These are phyloP conservation scores for Biscutella laevigata DNA, from an alignment of 441 rosid genomes.

Conservation along the genomic window DNA sequence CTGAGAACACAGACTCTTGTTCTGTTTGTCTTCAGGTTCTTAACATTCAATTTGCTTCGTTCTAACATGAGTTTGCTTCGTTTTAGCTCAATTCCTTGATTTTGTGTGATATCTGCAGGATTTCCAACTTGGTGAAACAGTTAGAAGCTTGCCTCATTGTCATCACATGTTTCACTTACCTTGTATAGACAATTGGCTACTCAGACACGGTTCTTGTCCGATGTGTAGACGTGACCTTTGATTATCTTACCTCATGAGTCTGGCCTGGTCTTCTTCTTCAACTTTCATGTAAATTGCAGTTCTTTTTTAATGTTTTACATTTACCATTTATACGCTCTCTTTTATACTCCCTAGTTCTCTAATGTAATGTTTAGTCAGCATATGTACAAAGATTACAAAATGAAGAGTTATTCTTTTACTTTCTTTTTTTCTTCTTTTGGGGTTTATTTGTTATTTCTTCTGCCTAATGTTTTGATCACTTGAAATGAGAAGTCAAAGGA, in stretches of 20 bases:
- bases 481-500: neutral
- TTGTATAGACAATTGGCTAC: conserved; percentile 92
- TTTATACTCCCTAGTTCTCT: neutral
- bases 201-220: conserved; percentile 84
- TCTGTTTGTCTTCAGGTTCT: conserved; percentile 98
- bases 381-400: conserved; percentile 2
- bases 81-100: neutral
- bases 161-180: conserved; percentile 90
- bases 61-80: neutral
- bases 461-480: neutral
- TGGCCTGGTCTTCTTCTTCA: neutral
- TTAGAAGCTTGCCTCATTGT: conserved; percentile 81
- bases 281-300: conserved; percentile 17
- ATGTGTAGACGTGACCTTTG: conserved; percentile 80
- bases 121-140: conserved; percentile 75
- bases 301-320: conserved; percentile 1
- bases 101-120: conserved; percentile 47
- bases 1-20: conserved; percentile 75
- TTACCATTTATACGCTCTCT: neutral
- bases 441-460: neutral
- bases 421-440: no score
- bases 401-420: no score
- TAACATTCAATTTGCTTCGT: neutral
- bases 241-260: neutral
- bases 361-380: neutral